Evolutionary conservation across 176 grass and related monocot genomes (phyloP), one percentile per base, ranked within the genome.

Genomic region (Avena insularis): DNA sequence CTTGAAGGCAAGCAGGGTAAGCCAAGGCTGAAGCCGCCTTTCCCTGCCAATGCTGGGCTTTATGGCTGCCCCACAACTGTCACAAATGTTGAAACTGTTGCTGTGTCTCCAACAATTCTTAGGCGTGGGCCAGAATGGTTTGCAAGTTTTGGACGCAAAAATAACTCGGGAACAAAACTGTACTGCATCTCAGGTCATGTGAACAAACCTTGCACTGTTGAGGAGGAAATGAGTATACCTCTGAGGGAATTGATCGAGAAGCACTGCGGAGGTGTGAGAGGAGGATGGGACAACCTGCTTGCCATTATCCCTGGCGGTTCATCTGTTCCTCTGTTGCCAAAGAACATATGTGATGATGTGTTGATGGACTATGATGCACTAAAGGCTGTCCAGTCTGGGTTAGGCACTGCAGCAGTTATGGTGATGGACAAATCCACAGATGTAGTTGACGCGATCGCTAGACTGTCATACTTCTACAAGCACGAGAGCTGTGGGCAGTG

Each of bases 401-500:
- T 97, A 82, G 95, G 95, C 75, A 97, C 95, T 15, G 92, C 95
- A 20, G 91, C 95, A 1, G 89, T 97, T 57, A 97, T 97, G 10
- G 95, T 95, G 67, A 98, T 98, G 95, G 95, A 98, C 81, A 95
- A 95, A 67, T 95, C 95, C 11, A 98, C 95, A 3, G 93, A 98
- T 77, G 91, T 98, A 12, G 95, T 98, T 53, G 95, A 95, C 68
- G 95, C 95, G 0, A 97, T 97, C 54, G 89, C 92, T 83, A 97
- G 92, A 75, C 81, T 97, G 65, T 94, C 95, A 0, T 97, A 97
- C 84, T 97, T 97, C 84, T 94, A 97, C 85, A 97, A 97, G 87
- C 95, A 97, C 14, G 95, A 98, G 88, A 98, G 93, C 81, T 98
- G 95, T 77, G 95, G 95, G 13, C 95, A 95, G 86, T 98, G 95